Percentiles rank a stretch among this genome's conserved stretches.
phyloP scores from a whole-genome alignment of 768 basidiomycete genomes.

The Trametes cinnabarina region DNA sequence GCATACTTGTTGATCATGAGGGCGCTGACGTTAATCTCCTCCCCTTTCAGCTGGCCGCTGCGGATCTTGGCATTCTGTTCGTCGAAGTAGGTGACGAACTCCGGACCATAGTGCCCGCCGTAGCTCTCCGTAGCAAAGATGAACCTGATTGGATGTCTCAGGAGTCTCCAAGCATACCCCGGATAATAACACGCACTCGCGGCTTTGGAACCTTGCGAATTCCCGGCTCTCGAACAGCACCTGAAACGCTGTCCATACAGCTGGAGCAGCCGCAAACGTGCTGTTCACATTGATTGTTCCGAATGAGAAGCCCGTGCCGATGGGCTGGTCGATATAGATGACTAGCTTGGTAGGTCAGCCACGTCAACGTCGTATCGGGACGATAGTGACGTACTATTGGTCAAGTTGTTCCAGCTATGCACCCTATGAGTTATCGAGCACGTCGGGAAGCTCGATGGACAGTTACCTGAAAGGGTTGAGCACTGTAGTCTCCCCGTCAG shows the following conservation, averaged over 20 bases:
- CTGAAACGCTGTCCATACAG: slow-evolving; percentile 64
- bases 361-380: neutral
- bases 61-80: slow-evolving; percentile 56
- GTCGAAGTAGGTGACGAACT: slow-evolving; percentile 62
- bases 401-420: slow-evolving; percentile 63
- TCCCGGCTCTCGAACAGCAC: slow-evolving; percentile 55
- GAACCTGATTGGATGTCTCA: slow-evolving; percentile 40
- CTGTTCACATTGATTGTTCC: slow-evolving; percentile 58
- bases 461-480: slow-evolving; percentile 65
- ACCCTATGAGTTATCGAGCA: too few species aligned
- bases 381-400: slow-evolving; percentile 51
- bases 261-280: slow-evolving; percentile 52
- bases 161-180: neutral
- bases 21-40: slow-evolving; percentile 52
- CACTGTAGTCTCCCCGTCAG: slow-evolving; percentile 49
- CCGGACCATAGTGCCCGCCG: slow-evolving; percentile 66
- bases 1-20: slow-evolving; percentile 49
- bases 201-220: slow-evolving; percentile 49
- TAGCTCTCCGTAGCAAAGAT: slow-evolving; percentile 67
- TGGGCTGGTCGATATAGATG: slow-evolving; percentile 70
- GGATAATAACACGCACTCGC: slow-evolving; percentile 40
- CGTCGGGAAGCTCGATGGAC: too few species aligned
- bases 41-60: slow-evolving; percentile 44
- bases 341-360: slow-evolving; percentile 36
- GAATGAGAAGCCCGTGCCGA: slow-evolving; percentile 64